Conservation (phyloP, 208 protist genomes). For the Angomonas deanei region DNA sequence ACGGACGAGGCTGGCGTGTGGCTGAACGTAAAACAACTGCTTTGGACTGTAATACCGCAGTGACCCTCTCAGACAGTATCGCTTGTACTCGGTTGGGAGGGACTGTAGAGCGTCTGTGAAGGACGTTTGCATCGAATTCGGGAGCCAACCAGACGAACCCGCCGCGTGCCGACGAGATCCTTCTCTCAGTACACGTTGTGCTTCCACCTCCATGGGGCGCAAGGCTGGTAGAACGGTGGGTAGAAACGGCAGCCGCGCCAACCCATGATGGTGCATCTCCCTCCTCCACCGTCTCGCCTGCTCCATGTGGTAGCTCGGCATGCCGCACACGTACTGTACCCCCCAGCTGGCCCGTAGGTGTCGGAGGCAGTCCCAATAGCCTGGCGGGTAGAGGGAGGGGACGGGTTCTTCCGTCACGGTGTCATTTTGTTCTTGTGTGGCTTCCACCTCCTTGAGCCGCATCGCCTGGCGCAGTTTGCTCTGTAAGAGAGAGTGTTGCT, state of each 20-base stretch:
- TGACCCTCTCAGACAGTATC: background rate
- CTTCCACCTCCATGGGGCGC: conserved; percentile 21
- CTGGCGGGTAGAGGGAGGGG: conserved; percentile 2
- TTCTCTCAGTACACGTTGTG: conserved; percentile 26
- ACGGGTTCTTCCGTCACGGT: background rate
- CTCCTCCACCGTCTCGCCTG: conserved; percentile 21
- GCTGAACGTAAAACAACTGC: conserved; percentile 9
- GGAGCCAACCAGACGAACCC: conserved; percentile 12
- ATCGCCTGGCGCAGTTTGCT: background rate
- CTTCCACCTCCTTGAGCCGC: background rate
- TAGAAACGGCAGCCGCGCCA: conserved; percentile 10
- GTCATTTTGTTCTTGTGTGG: background rate
- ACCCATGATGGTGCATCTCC: background rate
- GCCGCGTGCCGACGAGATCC: conserved; percentile 8
- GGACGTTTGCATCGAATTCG: conserved; percentile 5
- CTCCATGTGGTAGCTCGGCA: conserved; percentile 32
- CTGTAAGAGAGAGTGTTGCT: conserved; percentile 8
- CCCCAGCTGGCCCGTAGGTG: background rate
- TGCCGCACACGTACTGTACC: conserved; percentile 14
- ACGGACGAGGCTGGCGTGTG: background rate
- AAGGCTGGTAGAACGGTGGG: conserved; percentile 25
- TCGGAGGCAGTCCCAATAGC: conserved; percentile 19
- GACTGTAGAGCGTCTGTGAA: conserved; percentile 11
- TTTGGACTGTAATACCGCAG: conserved; percentile 8
- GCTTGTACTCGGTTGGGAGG: conserved; percentile 8